Percentiles rank a stretch among this genome's conserved stretches.
Conservation (phyloP, 352 stramenopile genomes). For the Phytopythium ostracodes region DNA sequence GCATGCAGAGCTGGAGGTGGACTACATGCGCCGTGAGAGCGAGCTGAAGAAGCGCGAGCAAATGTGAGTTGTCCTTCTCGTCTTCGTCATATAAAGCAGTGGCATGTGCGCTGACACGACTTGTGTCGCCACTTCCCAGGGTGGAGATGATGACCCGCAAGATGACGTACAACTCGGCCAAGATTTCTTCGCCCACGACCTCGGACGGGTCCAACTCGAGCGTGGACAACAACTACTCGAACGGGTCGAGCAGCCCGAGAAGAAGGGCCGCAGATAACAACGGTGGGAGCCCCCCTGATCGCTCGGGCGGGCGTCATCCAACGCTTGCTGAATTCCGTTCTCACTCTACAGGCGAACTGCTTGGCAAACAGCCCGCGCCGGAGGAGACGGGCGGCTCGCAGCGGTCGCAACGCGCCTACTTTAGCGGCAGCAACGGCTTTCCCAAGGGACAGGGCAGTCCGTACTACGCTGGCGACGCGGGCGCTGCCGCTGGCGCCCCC, state of each 20-base stretch:
- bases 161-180: slow-evolving; percentile 54
- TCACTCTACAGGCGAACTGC: slow-evolving; percentile 34
- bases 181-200: slow-evolving; percentile 63
- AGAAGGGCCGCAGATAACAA: slow-evolving; percentile 36
- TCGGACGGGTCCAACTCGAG: slow-evolving; percentile 78
- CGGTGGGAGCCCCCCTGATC: slow-evolving; percentile 39
- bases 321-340: slow-evolving; percentile 36
- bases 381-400: slow-evolving; percentile 19
- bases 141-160: slow-evolving; percentile 80
- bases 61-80: slow-evolving; percentile 32
- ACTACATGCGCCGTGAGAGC: slow-evolving; percentile 70
- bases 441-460: slow-evolving; percentile 37
- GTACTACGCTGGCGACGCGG: slow-evolving; percentile 24
- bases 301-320: slow-evolving; percentile 17
- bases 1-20: slow-evolving; percentile 61
- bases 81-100: too few species aligned
- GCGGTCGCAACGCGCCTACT: slow-evolving; percentile 28
- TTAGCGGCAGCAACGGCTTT: slow-evolving; percentile 15
- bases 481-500: slow-evolving; percentile 17
- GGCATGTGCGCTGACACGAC: neutral
- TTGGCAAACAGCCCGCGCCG: slow-evolving; percentile 23
- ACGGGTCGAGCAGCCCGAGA: slow-evolving; percentile 27
- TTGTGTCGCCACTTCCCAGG: slow-evolving; percentile 14
- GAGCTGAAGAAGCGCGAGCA: slow-evolving; percentile 85
- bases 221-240: slow-evolving; percentile 63